Base-by-base conservation (phyloP, 306 rosid genomes). In the Ammopiptanthus mongolicus region DNA sequence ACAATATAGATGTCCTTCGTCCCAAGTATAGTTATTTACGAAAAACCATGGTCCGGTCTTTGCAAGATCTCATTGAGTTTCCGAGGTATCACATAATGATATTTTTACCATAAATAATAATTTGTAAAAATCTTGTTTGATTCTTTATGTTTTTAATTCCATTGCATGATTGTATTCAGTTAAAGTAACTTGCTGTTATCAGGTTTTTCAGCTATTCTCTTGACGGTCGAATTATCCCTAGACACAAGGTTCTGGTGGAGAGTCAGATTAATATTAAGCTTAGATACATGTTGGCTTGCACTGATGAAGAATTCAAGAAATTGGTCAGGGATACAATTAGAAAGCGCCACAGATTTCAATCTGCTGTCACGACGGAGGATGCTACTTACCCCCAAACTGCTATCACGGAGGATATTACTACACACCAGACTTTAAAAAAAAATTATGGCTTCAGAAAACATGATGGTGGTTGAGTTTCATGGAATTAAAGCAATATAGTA, bases 201-300 rank as follows among this genome's bases (percentile, higher is more conserved):
- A 90, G 97, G 84, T 94, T 94, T 88, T 87, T 94, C 61, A 94
- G 97, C 85, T 94, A 91, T 84, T 94, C 98, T 63, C 94, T 94
- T 0, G 93, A 91, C 8, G 87, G 90, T 23, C 87, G 98, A 76
- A 91, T 94, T 57, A 88, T 89, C 57, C 98, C 96, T 2, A 87
- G 98, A 85, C 97, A 94, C 87, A 85, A 87, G 86, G 74, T 91
- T 91, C 85, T 90, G 71, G 88, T 86, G 50, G 97, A 91, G 82
- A 87, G 84, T 75, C 84, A 79, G 77, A 71, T 94, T 28, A 94
- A 84, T 82, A 61, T 91, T 73, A 94, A 90, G 74, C 83, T 94
- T 53, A 91, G 94, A 44, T 87, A 87, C 85, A 90, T 94, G 98
- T 83, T 94, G 57, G 94, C 92, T 48, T 19, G 86, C 80, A 78